Percentiles rank a stretch among this genome's conserved stretches.
Conservation (phyloP, 331 rosid species). For the Erythrophleum ivorense region DNA sequence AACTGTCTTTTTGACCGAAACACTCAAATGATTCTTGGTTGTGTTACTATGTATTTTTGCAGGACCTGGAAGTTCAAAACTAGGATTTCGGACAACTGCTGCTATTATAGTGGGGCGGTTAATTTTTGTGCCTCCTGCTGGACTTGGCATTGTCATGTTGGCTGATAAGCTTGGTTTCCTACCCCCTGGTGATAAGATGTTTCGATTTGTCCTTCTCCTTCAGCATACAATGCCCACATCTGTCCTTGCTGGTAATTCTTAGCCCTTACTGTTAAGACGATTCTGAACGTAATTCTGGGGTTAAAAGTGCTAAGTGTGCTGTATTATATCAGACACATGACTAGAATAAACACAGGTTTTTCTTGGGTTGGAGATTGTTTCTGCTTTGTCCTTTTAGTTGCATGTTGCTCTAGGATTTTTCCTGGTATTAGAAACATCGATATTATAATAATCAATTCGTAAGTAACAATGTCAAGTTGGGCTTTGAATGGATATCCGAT, state of each 20-base stretch:
- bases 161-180: conserved; percentile 98
- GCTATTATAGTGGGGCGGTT: conserved; percentile 81
- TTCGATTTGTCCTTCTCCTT: conserved; percentile 85
- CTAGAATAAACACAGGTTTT: conserved; percentile 29
- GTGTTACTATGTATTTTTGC: conserved; percentile 37
- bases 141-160: conserved; percentile 83
- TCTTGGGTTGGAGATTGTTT: conserved; percentile 9
- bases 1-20: conserved; percentile 20
- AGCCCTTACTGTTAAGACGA: conserved; percentile 21
- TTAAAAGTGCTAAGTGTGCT: conserved; percentile 13
- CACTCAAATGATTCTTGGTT: conserved; percentile 26
- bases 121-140: conserved; percentile 84
- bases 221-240: conserved; percentile 99
- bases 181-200: conserved; percentile 88
- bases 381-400: conserved; percentile 14
- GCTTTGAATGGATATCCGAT: background rate
- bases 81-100: conserved; percentile 82
- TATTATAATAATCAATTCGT: no score
- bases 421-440: background rate
- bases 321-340: background rate
- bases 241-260: conserved; percentile 75
- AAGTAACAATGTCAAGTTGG: no score
- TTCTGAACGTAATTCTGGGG: conserved; percentile 18
- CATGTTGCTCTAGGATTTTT: conserved; percentile 20
- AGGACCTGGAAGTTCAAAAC: conserved; percentile 99